A percentile compares a stretch with the other conserved stretches of the same genome.
phyloP scores from a whole-genome alignment of 1,284 basidiomycete species.

The Entoloma clypeatum region DNA sequence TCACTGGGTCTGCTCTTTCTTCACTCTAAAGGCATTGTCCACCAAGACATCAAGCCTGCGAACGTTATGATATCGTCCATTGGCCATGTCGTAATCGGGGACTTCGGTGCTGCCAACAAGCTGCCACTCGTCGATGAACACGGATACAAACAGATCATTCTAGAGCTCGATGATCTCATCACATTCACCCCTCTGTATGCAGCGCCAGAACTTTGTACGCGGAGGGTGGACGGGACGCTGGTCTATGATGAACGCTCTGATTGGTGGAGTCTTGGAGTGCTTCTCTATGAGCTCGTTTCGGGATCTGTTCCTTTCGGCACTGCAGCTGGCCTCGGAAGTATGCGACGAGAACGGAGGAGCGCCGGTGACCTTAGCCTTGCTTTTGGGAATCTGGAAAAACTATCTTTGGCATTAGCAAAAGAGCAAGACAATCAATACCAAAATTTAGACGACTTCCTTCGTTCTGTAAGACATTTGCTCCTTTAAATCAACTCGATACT shows the following conservation, averaged over 20 bases:
- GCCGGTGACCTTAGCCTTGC: constrained; percentile 22
- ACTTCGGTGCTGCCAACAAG: constrained; percentile 47
- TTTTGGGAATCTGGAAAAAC: constrained; percentile 22
- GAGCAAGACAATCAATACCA: constrained; percentile 13
- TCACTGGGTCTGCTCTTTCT: constrained; percentile 60
- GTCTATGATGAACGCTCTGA: constrained; percentile 57
- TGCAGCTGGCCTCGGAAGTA: background rate
- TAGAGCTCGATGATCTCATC: constrained; percentile 22
- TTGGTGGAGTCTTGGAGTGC: constrained; percentile 63
- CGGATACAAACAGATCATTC: constrained; percentile 21
- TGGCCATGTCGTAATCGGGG: constrained; percentile 52
- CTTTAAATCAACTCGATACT: background rate
- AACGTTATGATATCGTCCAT: constrained; percentile 31
- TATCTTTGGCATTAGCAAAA: constrained; percentile 10
- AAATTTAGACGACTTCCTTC: constrained; percentile 20
- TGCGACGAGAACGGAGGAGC: constrained; percentile 15
- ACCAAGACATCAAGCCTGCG: constrained; percentile 33
- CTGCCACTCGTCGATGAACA: constrained; percentile 20
- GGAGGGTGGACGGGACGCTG: constrained; percentile 23
- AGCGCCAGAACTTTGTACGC: constrained; percentile 56
- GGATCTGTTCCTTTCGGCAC: constrained; percentile 28
- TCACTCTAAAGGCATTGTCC: constrained; percentile 49
- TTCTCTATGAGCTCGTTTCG: constrained; percentile 56
- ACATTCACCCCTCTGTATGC: constrained; percentile 31
- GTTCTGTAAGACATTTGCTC: constrained; percentile 14